A percentile compares a stretch with the other conserved stretches of the same genome.
phyloP scores from a whole-genome alignment of 352 stramenopile genomes.

The Phytophthora kernoviae region DNA sequence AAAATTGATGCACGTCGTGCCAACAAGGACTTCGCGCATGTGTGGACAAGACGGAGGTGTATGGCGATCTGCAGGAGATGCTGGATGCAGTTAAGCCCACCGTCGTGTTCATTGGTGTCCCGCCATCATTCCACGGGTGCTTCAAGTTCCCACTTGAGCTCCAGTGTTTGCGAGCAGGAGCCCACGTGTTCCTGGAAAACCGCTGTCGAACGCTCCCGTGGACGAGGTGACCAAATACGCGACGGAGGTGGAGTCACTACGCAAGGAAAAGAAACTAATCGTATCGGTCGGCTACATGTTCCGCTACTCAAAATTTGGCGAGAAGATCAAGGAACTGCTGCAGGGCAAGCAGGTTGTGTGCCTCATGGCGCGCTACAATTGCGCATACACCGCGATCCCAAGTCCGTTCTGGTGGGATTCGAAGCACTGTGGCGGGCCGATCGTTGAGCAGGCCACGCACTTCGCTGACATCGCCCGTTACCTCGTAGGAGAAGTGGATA shows the following conservation, averaged over 20 bases:
- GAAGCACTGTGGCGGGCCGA: conserved; percentile 40
- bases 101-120: conserved; percentile 40
- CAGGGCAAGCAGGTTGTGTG: conserved; percentile 37
- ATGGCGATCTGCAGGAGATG: conserved; percentile 34
- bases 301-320: conserved; percentile 35
- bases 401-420: conserved; percentile 51
- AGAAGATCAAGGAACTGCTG: conserved; percentile 39
- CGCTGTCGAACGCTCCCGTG: conserved; percentile 35
- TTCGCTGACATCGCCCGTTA: conserved; percentile 43
- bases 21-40: conserved; percentile 28
- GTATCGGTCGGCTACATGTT: conserved; percentile 50
- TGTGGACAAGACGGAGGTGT: conserved; percentile 36
- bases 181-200: conserved; percentile 45
- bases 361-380: conserved; percentile 45
- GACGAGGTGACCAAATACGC: conserved; percentile 37
- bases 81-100: conserved; percentile 32
- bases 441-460: conserved; percentile 49
- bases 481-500: conserved; percentile 39
- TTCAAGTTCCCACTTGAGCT: conserved; percentile 45
- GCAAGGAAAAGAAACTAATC: conserved; percentile 33
- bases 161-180: conserved; percentile 32
- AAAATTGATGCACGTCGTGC: conserved; percentile 22
- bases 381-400: conserved; percentile 37
- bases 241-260: conserved; percentile 27
- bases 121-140: conserved; percentile 42